Evolutionary conservation across 2,329 filamentous ascomycete species (phyloP), one percentile per base, ranked within the genome.

Genomic region (Botrytis medusae): DNA sequence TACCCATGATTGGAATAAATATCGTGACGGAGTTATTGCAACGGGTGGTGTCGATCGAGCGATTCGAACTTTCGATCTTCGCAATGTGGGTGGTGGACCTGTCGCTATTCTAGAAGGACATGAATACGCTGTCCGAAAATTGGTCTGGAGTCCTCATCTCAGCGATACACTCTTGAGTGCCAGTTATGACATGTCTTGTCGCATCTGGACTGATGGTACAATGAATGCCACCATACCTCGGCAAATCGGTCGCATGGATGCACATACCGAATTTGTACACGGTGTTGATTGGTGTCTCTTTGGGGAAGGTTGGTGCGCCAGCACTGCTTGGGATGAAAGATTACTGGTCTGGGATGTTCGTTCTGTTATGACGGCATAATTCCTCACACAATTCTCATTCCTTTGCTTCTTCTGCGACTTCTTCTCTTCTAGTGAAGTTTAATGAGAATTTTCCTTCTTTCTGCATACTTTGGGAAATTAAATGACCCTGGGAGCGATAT

Each of bases 1-100:
- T 46, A 97, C 95, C 0, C 96, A 98, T 83, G 96, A 99, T 83
- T 99, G 96, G 96, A 99, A 99, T 85, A 99, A 99, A 83, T 99
- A 99, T 84, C 89, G 92, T 57, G 90, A 94, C 77, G 92, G 90
- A 0, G 86, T 98, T 40, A 85, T 99, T 72, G 96, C 96, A 0
- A 94, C 94, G 0, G 96, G 90, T 1, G 95, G 96, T 72, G 96
- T 98, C 5, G 96, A 99, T 82, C 89, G 93, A 71, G 84, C 92
- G 29, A 91, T 99, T 74, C 90, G 96, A 65, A 96, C 93, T 0
- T 98, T 98, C 79, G 96, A 99, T 82, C 91, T 98, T 63, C 88
- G 96, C 61, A 92, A 90, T 78, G 92, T 93, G 0, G 84, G 86
- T 8, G 89, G 87, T 8, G 94, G 94, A 0, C 93, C 95, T 0